Evolutionary conservation across 75 land plant genomes (phyloP).

Genomic region (Cupressus sempervirens): DNA sequence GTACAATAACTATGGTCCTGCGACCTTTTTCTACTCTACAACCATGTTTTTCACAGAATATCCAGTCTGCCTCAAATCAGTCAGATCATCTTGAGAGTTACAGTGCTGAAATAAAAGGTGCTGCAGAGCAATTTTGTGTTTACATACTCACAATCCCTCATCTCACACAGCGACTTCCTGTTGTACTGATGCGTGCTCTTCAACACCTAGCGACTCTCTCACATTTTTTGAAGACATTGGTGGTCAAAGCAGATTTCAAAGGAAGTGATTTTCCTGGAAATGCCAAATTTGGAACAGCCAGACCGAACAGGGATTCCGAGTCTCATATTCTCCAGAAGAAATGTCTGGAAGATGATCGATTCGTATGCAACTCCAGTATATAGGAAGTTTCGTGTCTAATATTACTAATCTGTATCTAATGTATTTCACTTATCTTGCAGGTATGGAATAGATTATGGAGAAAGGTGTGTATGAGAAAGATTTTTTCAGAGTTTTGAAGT

Average conservation of each 20-base stretch:
- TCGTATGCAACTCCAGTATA: too few species aligned
- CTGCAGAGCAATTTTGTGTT: constrained; percentile 45
- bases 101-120: constrained; percentile 16
- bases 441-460: too few species aligned
- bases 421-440: too few species aligned
- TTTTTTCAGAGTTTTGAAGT: too few species aligned
- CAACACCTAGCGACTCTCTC: constrained; percentile 49
- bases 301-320: constrained; percentile 33
- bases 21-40: constrained; percentile 51
- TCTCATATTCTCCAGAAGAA: background rate
- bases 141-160: constrained; percentile 73
- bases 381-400: too few species aligned
- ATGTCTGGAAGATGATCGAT: too few species aligned
- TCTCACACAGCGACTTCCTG: constrained; percentile 58
- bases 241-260: constrained; percentile 80
- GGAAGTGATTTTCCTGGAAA: constrained; percentile 30
- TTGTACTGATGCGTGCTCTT: constrained; percentile 63
- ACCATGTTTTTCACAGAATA: background rate
- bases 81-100: background rate
- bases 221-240: constrained; percentile 50
- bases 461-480: too few species aligned
- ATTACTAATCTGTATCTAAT: too few species aligned
- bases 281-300: constrained; percentile 23
- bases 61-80: constrained; percentile 4
- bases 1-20: constrained; percentile 69